These are phyloP conservation scores for Gelatoporia subvermispora DNA, from an alignment of 768 basidiomycete genomes.

Conservation along the genomic window DNA sequence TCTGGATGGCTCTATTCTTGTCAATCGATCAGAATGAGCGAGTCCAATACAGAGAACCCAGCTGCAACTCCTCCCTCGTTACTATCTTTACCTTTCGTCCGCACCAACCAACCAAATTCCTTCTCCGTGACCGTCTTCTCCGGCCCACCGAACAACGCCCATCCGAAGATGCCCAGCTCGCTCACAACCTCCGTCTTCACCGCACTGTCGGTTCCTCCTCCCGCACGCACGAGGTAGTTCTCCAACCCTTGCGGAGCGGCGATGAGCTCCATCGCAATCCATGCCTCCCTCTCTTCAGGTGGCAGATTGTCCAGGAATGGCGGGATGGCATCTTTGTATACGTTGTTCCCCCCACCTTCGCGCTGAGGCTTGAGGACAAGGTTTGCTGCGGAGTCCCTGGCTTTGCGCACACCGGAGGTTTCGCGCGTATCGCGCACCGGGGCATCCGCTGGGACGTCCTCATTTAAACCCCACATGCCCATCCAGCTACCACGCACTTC, in stretches of 20 bases:
- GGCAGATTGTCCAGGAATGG: constrained; percentile 64
- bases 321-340: constrained; percentile 83
- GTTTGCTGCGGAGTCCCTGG: constrained; percentile 41
- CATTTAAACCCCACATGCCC: constrained; percentile 78
- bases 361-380: constrained; percentile 95
- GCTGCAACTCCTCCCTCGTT: constrained; percentile 83
- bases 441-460: constrained; percentile 20
- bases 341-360: constrained; percentile 97
- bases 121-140: constrained; percentile 47
- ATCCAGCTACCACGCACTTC: constrained; percentile 76
- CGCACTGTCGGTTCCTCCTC: constrained; percentile 36
- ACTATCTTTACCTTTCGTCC: constrained; percentile 87
- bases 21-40: constrained; percentile 34
- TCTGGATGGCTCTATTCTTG: not conserved
- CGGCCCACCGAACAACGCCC: constrained; percentile 64
- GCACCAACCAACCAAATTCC: constrained; percentile 76
- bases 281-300: constrained; percentile 63
- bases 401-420: constrained; percentile 39
- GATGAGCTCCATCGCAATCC: constrained; percentile 97
- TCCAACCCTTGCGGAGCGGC: constrained; percentile 61
- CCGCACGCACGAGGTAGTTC: constrained; percentile 77
- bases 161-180: constrained; percentile 92
- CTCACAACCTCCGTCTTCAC: constrained; percentile 70
- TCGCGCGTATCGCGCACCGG: not conserved
- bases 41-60: constrained; percentile 44